Base-by-base conservation (phyloP, 2,329 filamentous ascomycete genomes). In the Colletotrichum sp. region DNA sequence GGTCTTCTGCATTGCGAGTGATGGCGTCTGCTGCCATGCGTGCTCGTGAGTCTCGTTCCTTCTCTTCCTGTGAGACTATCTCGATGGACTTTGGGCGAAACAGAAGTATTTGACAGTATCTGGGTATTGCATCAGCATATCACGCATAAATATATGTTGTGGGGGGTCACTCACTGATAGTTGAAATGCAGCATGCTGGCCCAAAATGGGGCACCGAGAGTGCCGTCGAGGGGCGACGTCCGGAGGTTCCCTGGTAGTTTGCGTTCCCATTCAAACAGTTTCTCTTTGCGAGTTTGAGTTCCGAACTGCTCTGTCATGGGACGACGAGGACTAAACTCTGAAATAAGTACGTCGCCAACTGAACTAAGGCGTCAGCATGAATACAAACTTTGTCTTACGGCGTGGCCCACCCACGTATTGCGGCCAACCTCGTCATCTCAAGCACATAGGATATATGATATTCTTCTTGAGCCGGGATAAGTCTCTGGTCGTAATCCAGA, bases 391-490 rank as follows among this genome's bases (percentile, higher is more conserved):
- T 4, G 34, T 39, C 6, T 26, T 2, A 28, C 63, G 0, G 57
- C 2, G 3, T 39, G 4, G 12, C 10, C 30, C 1, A 13, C 57
- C n/a, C 28, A 84, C 83, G 80, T 52, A 85, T 76, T 36, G 79
- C 79, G 2, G 83, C 80, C 16, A 85, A 79, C 57, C 84, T 82
- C 0, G 84, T 82, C 84, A 85, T 85, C 65, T 85, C 84, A 28
- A 84, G 81, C 0, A 80, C 80, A 70, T 85, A 85, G 0, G 79
- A 80, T 10, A 85, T 77, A 44, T 85, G 83, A 44, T 84, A 82
- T 7, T 80, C 72, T 65, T 81, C 76, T 32, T 81, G 82, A 18
- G 13, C 6, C 0, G 71, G 71, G 12, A 72, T 55, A 4, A 72
- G 52, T 12, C 24, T 69, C 5, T 52, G 8, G 16, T 69, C 71